Base-by-base conservation (phyloP, 192 early-diverging fungal species). In the Backusella psychrophila region DNA sequence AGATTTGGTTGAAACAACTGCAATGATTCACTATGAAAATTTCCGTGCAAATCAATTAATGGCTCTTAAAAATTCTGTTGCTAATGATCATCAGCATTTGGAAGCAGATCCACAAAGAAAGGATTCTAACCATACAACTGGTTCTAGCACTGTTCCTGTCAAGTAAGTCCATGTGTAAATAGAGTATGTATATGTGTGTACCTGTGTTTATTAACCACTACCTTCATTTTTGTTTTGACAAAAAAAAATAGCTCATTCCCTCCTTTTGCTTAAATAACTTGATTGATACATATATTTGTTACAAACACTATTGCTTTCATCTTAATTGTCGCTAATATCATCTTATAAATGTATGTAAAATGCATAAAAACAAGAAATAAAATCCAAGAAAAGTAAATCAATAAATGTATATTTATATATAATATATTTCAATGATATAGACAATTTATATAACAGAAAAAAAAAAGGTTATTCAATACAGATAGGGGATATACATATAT, bases 1-100 rank as follows among this genome's bases (percentile, higher is more conserved):
- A 73, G 98, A 99, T 78, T 85, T 99, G 82, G 92, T 98, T 72
- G 98, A 99, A 77, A 95, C 95, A 66, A 99, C 98, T 17, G 87
- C 94, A 5, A 87, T 90, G 78, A 89, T 97, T 69, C 97, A 98
- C 84, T 99, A 99, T 87, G 97, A 99, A 86, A 87, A 91, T 41
- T 99, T 97, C 94, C 91, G 98, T 66, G 92, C 89, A 26, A 88
- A 90, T 78, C 89, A 90, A 75, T 73, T 90, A 77, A 75, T 88
- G 72, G 72, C 72, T 38, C 49, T 74, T 26, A 74, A 74, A 35
- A 59, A 56, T 21, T 74, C 72, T 59, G 72, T 56, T 36, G 38
- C 35, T 14, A 35, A 35, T 23, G 33, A 36, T 36, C 31, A 36
- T 34, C 15, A 68, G 14, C 35, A 41, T 17, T 36, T 35, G 17